Conservation (phyloP, 805 yeast genomes). For the Brettanomyces nanus region DNA sequence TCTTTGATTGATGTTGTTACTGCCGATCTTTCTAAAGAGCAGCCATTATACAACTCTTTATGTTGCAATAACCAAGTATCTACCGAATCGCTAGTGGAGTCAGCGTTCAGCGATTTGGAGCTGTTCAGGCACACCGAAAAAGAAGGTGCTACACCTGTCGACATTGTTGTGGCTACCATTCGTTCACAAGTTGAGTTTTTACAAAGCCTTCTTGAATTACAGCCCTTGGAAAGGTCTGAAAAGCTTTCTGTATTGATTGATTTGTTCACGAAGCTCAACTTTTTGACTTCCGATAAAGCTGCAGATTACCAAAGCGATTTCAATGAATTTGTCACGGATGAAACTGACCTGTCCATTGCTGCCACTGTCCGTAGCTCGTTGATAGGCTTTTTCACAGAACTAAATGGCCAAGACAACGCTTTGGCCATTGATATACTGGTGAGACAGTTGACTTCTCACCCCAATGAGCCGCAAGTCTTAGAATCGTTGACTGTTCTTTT, state of each 20-base stretch:
- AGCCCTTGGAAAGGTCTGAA: conserved; percentile 9
- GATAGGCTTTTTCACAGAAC: conserved; percentile 45
- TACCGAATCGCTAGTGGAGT: neutral
- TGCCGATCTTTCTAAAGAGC: conserved; percentile 14
- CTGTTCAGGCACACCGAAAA: conserved; percentile 13
- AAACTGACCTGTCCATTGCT: conserved; percentile 57
- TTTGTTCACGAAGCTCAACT: conserved; percentile 30
- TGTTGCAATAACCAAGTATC: conserved; percentile 1
- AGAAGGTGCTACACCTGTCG: conserved; percentile 17
- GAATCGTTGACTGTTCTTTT: conserved; percentile 37
- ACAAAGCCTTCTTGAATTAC: conserved; percentile 18
- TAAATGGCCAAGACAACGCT: conserved; percentile 34
- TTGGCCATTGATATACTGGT: conserved; percentile 16
- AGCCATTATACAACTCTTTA: conserved; percentile 14
- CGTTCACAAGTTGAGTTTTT: conserved; percentile 26
- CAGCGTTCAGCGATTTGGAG: conserved; percentile 15
- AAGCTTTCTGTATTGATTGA: conserved; percentile 16
- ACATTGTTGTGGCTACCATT: conserved; percentile 16
- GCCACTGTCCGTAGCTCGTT: conserved; percentile 53
- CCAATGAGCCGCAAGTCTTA: conserved; percentile 7
- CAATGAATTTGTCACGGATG: conserved; percentile 64
- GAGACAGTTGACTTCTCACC: conserved; percentile 8
- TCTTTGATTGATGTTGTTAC: conserved; percentile 9
- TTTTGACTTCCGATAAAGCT: conserved; percentile 33
- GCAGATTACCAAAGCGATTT: conserved; percentile 52